Base-by-base conservation (phyloP, 305 asterid genomes). In the Fraxinus baroniana region DNA sequence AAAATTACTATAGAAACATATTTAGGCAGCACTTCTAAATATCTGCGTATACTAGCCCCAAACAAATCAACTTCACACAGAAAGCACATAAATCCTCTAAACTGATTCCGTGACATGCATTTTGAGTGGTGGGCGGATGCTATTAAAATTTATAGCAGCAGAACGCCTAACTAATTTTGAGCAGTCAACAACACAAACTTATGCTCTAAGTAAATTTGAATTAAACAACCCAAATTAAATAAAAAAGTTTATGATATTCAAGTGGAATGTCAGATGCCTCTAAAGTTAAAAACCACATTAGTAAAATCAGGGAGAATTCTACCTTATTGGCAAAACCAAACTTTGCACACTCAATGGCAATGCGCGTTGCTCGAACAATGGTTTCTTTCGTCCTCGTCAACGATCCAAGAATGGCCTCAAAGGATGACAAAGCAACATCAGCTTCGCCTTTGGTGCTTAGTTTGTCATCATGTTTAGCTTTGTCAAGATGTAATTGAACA, bases 331-430 rank as follows among this genome's bases (percentile, higher is more conserved):
- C 97, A 86, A 90, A 90, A 68, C 98, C 98, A 82, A 81, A 82
- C 81, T 95, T 93, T 44, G 97, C 97, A 88, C 95, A 93, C 84
- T 93, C 98, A 70, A 95, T 93, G 71, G 98, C 98, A 83, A 90
- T 77, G 79, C 93, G 93, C 17, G 98, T 95, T 17, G 98, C 98
- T 72, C 95, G 91, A 72, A 90, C 93, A 62, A 95, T 95, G 90
- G 90, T 92, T 87, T 95, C 98, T 83, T 92, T 95, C 68, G 97
- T 91, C 91, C 98, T 89, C 0, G 97, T 92, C 84, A 95, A 85
- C 57, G 92, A 87, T 86, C 89, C 94, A 81, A 95, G 90, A 85
- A 86, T 60, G 36, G 90, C 87, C 83, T 92, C 97, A 87, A 95
- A 95, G 82, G 97, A 86, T 6, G 89, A 90, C 86, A 95, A 82